A percentile compares a stretch with the other conserved stretches of the same genome.
Conservation (phyloP, 1,139 yeast species). For the Pneumocystis jirovecii region DNA sequence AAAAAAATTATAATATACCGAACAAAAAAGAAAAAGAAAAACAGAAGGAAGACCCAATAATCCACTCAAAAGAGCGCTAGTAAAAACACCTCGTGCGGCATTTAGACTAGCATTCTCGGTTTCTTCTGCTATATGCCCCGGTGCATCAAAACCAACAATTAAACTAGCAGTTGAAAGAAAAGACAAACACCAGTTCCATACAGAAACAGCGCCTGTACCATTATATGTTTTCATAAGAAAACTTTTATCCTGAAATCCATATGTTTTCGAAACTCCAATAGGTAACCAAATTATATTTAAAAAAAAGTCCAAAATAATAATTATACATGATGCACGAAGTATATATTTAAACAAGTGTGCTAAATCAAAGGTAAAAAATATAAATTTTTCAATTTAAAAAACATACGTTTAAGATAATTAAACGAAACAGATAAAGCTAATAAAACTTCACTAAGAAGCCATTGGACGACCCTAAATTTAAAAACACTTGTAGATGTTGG, state of each 20-base stretch:
- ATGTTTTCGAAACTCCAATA: conserved; percentile 18
- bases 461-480: conserved; percentile 20
- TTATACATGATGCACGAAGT: conserved; percentile 16
- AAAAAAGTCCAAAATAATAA: conserved; percentile 18
- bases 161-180: conserved; percentile 20
- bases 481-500: conserved; percentile 15
- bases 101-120: conserved; percentile 42
- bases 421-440: conserved; percentile 15
- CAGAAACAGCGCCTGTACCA: conserved; percentile 38
- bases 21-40: conserved; percentile 37
- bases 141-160: conserved; percentile 41
- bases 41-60: conserved; percentile 36
- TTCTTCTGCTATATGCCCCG: conserved; percentile 55
- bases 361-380: background rate
- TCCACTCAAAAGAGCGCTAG: conserved; percentile 41
- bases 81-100: conserved; percentile 44
- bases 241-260: conserved; percentile 32
- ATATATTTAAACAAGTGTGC: conserved; percentile 14
- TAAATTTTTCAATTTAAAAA: background rate
- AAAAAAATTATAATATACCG: background rate
- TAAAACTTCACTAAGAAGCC: conserved; percentile 19
- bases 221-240: conserved; percentile 48
- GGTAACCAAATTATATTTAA: conserved; percentile 21
- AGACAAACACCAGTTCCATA: conserved; percentile 20
- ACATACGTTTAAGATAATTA: conserved; percentile 8